These are phyloP conservation scores for Massarina eburnea DNA, from an alignment of 2,329 filamentous ascomycete species.

Conservation along the genomic window DNA sequence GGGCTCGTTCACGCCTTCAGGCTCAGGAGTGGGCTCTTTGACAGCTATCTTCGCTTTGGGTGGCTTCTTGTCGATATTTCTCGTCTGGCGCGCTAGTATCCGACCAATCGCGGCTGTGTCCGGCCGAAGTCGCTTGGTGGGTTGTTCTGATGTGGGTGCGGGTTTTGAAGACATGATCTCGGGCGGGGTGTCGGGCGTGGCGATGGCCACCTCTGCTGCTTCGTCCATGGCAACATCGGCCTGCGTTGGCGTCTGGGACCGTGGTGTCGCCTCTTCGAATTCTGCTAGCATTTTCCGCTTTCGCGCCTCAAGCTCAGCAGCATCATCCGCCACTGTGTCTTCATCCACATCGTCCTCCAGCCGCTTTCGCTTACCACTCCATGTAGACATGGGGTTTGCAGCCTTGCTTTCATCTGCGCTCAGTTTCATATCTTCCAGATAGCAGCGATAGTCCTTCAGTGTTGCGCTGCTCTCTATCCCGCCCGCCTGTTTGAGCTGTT, in stretches of 20 bases:
- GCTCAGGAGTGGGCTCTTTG: constrained; percentile 22
- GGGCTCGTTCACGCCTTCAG: constrained; percentile 47
- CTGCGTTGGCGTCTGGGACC: not conserved
- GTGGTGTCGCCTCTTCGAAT: constrained; percentile 8
- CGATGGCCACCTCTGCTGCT: not conserved
- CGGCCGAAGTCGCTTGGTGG: constrained; percentile 25
- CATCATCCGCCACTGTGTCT: constrained; percentile 9
- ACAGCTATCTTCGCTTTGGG: constrained; percentile 17
- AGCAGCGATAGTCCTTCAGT: constrained; percentile 53
- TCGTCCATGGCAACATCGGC: not conserved
- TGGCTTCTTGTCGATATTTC: constrained; percentile 19
- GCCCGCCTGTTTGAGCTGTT: constrained; percentile 56
- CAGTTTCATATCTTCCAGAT: constrained; percentile 40
- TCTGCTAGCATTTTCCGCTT: constrained; percentile 27
- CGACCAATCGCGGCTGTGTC: constrained; percentile 30
- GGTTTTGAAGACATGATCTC: not conserved
- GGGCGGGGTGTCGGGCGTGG: constrained; percentile 4
- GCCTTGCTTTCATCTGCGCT: not conserved
- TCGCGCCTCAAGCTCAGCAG: constrained; percentile 21
- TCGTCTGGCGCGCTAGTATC: constrained; percentile 34
- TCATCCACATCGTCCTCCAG: constrained; percentile 27
- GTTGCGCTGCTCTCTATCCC: constrained; percentile 55
- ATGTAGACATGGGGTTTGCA: constrained; percentile 9
- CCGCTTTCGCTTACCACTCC: constrained; percentile 26
- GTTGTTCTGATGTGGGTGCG: constrained; percentile 5